Conservation (phyloP, 140 eudicot genomes). For the Bidens hawaiensis region DNA sequence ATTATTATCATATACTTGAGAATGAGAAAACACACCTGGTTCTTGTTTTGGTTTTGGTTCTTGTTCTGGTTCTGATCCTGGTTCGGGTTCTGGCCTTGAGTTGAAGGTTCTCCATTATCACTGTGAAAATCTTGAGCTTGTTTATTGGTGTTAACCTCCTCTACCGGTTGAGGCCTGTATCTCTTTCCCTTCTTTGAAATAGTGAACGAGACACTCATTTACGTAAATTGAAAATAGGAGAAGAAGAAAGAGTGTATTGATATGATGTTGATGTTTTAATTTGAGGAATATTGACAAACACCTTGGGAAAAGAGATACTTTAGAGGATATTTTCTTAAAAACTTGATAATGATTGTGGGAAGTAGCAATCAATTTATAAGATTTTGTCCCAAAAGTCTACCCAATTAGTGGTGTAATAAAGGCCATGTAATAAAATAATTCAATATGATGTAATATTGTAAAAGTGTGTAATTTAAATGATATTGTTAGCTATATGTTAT, state of each 20-base stretch:
- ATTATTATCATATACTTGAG: too few species aligned
- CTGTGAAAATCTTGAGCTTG: neutral
- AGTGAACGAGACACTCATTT: too few species aligned
- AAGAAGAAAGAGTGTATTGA: neutral
- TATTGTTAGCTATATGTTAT: too few species aligned
- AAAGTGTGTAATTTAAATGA: too few species aligned
- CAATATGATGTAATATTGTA: neutral
- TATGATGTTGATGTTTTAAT: neutral
- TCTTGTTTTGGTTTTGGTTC: too few species aligned
- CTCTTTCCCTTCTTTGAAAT: too few species aligned
- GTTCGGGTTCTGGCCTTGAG: too few species aligned
- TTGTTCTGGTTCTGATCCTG: slow-evolving; percentile 1
- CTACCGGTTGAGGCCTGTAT: neutral
- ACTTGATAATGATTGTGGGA: neutral
- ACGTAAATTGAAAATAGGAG: neutral
- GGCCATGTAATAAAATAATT: neutral
- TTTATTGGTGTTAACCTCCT: neutral
- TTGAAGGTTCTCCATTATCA: neutral
- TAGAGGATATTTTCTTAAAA: neutral
- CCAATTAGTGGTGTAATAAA: neutral
- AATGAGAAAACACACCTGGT: neutral
- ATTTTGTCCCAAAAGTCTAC: neutral
- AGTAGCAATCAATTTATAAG: neutral
- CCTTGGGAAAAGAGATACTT: neutral
- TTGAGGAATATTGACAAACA: neutral